phyloP scores from a whole-genome alignment of 257 asterid species.

The Penstemon newberryi region DNA sequence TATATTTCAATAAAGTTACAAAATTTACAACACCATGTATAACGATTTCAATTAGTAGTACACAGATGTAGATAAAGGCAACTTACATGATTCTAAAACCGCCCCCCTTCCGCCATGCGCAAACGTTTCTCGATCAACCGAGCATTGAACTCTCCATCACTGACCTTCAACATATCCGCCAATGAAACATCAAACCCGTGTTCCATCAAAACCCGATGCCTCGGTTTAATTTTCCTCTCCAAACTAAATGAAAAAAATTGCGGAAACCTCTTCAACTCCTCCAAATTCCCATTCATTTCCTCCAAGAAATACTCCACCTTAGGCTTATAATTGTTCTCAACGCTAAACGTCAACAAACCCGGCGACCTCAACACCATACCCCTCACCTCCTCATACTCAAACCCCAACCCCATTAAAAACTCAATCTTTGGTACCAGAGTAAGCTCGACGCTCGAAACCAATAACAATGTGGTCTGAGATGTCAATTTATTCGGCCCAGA shows the following conservation, averaged over 20 bases:
- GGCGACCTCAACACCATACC: slow-evolving; percentile 85
- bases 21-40: slow-evolving; percentile 13
- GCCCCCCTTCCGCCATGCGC: slow-evolving; percentile 38
- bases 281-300: slow-evolving; percentile 71
- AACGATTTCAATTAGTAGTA: slow-evolving; percentile 12
- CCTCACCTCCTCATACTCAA: slow-evolving; percentile 52
- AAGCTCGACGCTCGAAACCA: slow-evolving; percentile 72
- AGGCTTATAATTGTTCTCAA: slow-evolving; percentile 76
- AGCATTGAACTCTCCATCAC: slow-evolving; percentile 68
- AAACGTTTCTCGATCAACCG: slow-evolving; percentile 59
- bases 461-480: slow-evolving; percentile 61
- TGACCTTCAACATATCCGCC: slow-evolving; percentile 74
- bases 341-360: slow-evolving; percentile 76
- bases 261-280: slow-evolving; percentile 77
- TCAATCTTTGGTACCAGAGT: slow-evolving; percentile 70
- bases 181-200: slow-evolving; percentile 51
- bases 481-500: slow-evolving; percentile 50
- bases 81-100: slow-evolving; percentile 36
- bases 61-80: neutral
- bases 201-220: slow-evolving; percentile 61
- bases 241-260: slow-evolving; percentile 81
- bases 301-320: slow-evolving; percentile 62
- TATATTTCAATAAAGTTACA: slow-evolving; percentile 4
- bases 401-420: slow-evolving; percentile 58
- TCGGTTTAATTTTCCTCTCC: slow-evolving; percentile 73